These are phyloP conservation scores for Spathaspora passalidarum DNA, from an alignment of 805 yeast species.

Conservation along the genomic window DNA sequence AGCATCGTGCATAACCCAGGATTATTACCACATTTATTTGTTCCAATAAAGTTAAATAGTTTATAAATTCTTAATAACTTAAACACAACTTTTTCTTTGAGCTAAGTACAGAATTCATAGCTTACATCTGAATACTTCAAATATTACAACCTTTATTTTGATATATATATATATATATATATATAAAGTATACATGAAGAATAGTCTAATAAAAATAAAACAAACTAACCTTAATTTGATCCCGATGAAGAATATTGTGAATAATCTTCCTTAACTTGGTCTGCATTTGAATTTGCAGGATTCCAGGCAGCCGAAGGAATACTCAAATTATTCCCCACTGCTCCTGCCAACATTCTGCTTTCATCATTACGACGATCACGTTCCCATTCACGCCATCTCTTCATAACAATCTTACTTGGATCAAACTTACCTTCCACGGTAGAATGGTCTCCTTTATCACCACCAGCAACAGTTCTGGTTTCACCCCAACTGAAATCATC, in stretches of 20 bases:
- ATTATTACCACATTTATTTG: too few relatives aligned
- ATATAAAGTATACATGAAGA: neutral
- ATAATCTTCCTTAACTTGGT: constrained; percentile 20
- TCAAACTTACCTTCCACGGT: constrained; percentile 81
- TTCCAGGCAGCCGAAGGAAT: constrained; percentile 46
- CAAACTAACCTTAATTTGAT: constrained; percentile 1
- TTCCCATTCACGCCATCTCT: constrained; percentile 93
- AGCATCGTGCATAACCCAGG: too few relatives aligned
- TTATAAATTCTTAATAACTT: too few relatives aligned
- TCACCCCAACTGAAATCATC: constrained; percentile 98
- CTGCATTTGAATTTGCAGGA: constrained; percentile 31
- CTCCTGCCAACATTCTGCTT: constrained; percentile 5
- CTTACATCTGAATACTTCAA: too few relatives aligned
- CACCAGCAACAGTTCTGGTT: constrained; percentile 76
- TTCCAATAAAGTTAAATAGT: too few relatives aligned
- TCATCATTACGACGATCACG: constrained; percentile 50
- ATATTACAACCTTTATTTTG: too few relatives aligned
- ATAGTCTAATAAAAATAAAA: neutral
- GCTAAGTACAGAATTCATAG: too few relatives aligned
- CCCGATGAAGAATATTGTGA: constrained; percentile 19
- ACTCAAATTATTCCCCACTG: constrained; percentile 15
- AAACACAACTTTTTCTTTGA: too few relatives aligned
- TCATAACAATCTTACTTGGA: constrained; percentile 85
- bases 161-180: neutral
- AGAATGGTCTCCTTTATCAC: constrained; percentile 63